Evolutionary conservation across 371 early-diverging fungal species (phyloP), one percentile per base, ranked within the genome.

Genomic region (Rhizopus microsporus): DNA sequence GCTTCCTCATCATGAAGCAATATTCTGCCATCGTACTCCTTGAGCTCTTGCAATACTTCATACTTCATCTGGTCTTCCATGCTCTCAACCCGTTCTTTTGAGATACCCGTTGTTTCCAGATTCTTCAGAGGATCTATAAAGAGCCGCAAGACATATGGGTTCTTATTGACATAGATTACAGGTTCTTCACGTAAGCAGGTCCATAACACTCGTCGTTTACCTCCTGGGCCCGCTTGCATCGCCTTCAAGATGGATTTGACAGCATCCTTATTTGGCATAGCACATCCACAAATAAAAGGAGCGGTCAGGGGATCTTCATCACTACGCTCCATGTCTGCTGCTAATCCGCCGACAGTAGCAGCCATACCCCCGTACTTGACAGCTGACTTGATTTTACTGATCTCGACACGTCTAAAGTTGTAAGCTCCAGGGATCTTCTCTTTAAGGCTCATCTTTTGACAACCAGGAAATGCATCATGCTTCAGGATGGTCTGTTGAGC

Each of bases 101-200:
- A 75, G 46, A 88, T 88, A 17, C 89, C 88, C 9, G 87, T 86
- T 0, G 81, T 78, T 50, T 82, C 86, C 40, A 82, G 58, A 45
- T 84, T 88, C 60, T 81, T 77, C 23, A 84, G 54, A 9, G 83
- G 87, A 51, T 87, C 82, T 6, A 69, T 75, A 63, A 80, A 82
- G 37, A 83, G 33, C 7, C 87, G 74, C 40, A 87, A 57, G 2
- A 87, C 87, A 58, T 80, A 85, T 0, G 87, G 87, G 7, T 74
- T 60, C 16, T 62, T 65, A 59, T 86, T 85, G 51, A 89, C 75
- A 61, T 89, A 90, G 4, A 90, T 39, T 29, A 88, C 87, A 0
- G 90, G 90, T 57, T 90, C 89, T 69, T 90, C 90, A 31, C 89
- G 66, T 40, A 90, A 48, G 38, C 78, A 82, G 0, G 88, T 87